Evolutionary conservation across 2,329 filamentous ascomycete genomes (phyloP), one percentile per base, ranked within the genome.

Genomic region (Aspergillus spinulosporus): DNA sequence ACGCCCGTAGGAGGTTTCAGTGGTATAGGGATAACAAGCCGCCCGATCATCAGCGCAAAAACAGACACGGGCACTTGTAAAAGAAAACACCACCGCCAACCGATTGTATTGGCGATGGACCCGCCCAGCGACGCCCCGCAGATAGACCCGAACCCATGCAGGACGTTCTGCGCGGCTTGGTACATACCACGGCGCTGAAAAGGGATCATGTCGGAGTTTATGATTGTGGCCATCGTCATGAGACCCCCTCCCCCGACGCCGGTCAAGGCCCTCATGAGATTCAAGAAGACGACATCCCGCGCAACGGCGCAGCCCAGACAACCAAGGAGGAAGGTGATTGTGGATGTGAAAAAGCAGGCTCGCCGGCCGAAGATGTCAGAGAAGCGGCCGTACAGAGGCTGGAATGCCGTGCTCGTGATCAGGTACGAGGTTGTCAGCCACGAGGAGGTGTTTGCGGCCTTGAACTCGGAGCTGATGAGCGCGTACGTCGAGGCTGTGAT

Each of bases 171-270:
- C 7, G 68, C 63, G 11, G 86, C 86, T 68, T 92, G 89, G 63
- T 89, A 92, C 3, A 82, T 82, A 3, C 88, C 87, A n/a, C 89
- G 79, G 59, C 78, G 86, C 75, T 88, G 83, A 61, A 92, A 88
- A 1, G 87, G 87, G 36, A 92, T 87, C 47, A 91, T 73, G 69
- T 92, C 88, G 55, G 86, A 88, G 14, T 87, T 84, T 59, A 91
- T 84, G 53, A 92, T 89, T 4, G 80, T 84, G 1, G 83, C 72
- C 75, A 90, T 79, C 1, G 85, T 83, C 72, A 89, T 81, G 48
- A 88, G 79, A 0, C 88, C 88, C 0, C 88, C 89, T 0, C 88
- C 89, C 1, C 88, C 89, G 3, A 92, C 71, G 0, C 89, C 89
- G 59, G 87, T 89, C 5, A 88, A 74, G 0, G 88, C 88, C 61